Conservation (phyloP, 495 filamentous ascomycete genomes). For the Penicillium arizonense region DNA sequence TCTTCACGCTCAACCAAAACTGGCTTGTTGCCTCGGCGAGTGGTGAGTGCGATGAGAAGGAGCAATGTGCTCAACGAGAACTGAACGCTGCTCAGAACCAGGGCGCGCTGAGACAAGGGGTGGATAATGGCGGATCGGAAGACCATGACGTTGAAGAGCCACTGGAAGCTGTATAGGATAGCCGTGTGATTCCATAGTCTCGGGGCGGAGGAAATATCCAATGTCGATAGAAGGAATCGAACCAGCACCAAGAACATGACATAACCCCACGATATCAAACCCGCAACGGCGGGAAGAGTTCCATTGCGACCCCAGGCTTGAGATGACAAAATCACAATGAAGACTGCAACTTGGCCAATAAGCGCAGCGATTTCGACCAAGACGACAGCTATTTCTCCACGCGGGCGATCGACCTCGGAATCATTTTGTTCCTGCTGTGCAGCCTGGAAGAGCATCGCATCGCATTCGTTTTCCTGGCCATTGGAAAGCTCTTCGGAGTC, state of each 20-base stretch:
- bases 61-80: constrained; percentile 75
- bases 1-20: constrained; percentile 85
- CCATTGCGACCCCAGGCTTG: constrained; percentile 55
- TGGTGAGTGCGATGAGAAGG: constrained; percentile 70
- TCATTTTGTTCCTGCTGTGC: constrained; percentile 64
- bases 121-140: constrained; percentile 88
- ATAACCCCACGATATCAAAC: constrained; percentile 75
- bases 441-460: constrained; percentile 61
- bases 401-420: constrained; percentile 73
- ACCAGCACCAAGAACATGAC: constrained; percentile 70
- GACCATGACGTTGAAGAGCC: constrained; percentile 69
- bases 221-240: constrained; percentile 69
- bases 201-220: constrained; percentile 60
- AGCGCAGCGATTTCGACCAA: constrained; percentile 73
- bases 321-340: constrained; percentile 57
- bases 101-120: constrained; percentile 54
- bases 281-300: constrained; percentile 59
- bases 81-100: constrained; percentile 62
- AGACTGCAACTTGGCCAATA: constrained; percentile 65
- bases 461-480: constrained; percentile 61
- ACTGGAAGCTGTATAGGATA: constrained; percentile 77
- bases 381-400: constrained; percentile 67
- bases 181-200: constrained; percentile 93
- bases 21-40: constrained; percentile 87
- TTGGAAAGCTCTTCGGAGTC: constrained; percentile 45